A percentile compares a stretch with the other conserved stretches of the same genome.
These are phyloP conservation scores for Sporothrix sp. DNA, from an alignment of 2,329 filamentous ascomycete genomes.

Conservation along the genomic window DNA sequence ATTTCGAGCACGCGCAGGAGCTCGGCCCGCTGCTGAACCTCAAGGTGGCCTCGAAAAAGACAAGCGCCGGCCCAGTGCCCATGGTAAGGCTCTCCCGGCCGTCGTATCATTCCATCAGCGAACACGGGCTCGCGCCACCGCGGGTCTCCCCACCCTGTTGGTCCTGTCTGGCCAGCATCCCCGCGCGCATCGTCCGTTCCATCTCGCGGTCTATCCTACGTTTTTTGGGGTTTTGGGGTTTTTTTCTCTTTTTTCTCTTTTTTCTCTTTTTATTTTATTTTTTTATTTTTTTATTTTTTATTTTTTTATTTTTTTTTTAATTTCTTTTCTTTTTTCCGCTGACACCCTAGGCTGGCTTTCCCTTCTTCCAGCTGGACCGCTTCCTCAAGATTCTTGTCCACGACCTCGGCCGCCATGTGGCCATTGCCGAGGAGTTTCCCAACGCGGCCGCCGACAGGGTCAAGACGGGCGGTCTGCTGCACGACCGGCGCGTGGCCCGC, in stretches of 20 bases:
- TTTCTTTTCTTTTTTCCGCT: not conserved
- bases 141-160: too few relatives aligned
- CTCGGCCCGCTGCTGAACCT: slow-evolving; percentile 77
- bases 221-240: too few relatives aligned
- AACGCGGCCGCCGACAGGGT: slow-evolving; percentile 60
- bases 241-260: slow-evolving; percentile 7
- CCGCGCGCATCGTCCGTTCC: too few relatives aligned
- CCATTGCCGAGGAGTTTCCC: slow-evolving; percentile 86
- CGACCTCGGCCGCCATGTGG: slow-evolving; percentile 82
- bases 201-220: too few relatives aligned
- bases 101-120: too few relatives aligned
- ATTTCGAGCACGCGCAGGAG: slow-evolving; percentile 91
- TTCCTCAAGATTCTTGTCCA: slow-evolving; percentile 90
- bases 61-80: slow-evolving; percentile 65
- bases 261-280: slow-evolving; percentile 1
- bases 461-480: slow-evolving; percentile 69
- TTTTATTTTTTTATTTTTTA: not conserved
- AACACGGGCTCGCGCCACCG: too few relatives aligned
- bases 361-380: slow-evolving; percentile 82
- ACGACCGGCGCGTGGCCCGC: slow-evolving; percentile 74
- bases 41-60: slow-evolving; percentile 74
- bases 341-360: slow-evolving; percentile 83
- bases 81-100: slow-evolving; percentile 65
- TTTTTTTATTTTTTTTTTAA: not conserved
- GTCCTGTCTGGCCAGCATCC: too few relatives aligned